A percentile compares a stretch with the other conserved stretches of the same genome.
phyloP scores from a whole-genome alignment of 2,329 filamentous ascomycete species.

The Arthrobotrys megalospora region DNA sequence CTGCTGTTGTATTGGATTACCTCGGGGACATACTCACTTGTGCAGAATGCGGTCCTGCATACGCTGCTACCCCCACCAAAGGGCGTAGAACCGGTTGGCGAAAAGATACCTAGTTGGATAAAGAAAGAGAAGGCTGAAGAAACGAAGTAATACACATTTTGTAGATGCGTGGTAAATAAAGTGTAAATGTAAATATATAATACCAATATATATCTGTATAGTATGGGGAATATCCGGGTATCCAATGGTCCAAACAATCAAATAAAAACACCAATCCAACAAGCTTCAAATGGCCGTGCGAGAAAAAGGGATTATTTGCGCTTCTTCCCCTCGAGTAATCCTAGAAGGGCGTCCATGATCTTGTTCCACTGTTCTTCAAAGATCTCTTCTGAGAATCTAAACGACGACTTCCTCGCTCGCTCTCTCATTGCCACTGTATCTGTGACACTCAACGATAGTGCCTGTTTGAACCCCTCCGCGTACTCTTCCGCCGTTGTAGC shows the following conservation, averaged over 20 bases:
- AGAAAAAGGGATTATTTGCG: background rate
- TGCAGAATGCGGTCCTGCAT: constrained; percentile 43
- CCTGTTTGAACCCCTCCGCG: constrained; percentile 83
- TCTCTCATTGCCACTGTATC: constrained; percentile 82
- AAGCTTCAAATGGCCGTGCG: background rate
- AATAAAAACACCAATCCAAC: constrained; percentile 31
- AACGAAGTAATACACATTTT: background rate
- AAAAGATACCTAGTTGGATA: constrained; percentile 41
- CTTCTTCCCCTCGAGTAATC: constrained; percentile 65
- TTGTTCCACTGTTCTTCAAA: constrained; percentile 84
- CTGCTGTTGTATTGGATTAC: constrained; percentile 55
- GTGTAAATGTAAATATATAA: constrained; percentile 40
- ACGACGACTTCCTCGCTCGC: constrained; percentile 82
- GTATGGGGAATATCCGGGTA: constrained; percentile 36
- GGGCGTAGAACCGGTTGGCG: constrained; percentile 25
- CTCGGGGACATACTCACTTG: constrained; percentile 40
- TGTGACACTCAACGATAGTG: constrained; percentile 75
- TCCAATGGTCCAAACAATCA: constrained; percentile 3
- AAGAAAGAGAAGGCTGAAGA: constrained; percentile 26
- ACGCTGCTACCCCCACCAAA: constrained; percentile 12
- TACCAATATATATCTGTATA: constrained; percentile 2
- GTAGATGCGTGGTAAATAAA: constrained; percentile 4
- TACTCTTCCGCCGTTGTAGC: constrained; percentile 85
- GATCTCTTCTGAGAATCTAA: constrained; percentile 87
- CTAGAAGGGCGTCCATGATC: constrained; percentile 81